Conservation (phyloP, 164 flowering plant genomes). For the Tetracentron sinense region DNA sequence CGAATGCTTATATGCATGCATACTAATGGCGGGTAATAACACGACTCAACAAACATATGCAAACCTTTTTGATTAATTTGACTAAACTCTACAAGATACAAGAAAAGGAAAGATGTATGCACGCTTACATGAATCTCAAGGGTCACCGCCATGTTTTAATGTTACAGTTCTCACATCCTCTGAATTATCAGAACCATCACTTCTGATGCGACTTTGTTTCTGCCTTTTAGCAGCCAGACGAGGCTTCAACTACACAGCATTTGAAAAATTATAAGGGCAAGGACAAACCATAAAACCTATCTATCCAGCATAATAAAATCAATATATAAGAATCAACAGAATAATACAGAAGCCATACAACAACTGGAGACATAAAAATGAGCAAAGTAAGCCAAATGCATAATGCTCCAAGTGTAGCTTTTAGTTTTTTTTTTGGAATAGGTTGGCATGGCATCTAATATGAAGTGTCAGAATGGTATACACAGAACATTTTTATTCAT, state of each 20-base stretch:
- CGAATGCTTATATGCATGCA: background rate
- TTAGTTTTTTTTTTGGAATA: too few species aligned
- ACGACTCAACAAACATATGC: background rate
- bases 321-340: background rate
- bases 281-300: background rate
- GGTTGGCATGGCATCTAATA: too few species aligned
- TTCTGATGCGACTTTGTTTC: slow-evolving; percentile 19
- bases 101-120: background rate
- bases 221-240: slow-evolving; percentile 35
- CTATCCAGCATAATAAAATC: background rate
- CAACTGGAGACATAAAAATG: background rate
- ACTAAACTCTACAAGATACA: slow-evolving; percentile 9
- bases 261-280: background rate
- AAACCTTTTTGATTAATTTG: background rate
- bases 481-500: too few species aligned
- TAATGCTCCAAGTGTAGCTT: too few species aligned
- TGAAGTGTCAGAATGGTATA: too few species aligned
- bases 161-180: slow-evolving; percentile 7
- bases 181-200: slow-evolving; percentile 3
- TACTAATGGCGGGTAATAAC: background rate
- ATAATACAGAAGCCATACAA: background rate
- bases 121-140: slow-evolving; percentile 5
- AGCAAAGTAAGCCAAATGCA: too few species aligned
- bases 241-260: slow-evolving; percentile 39
- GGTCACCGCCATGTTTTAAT: slow-evolving; percentile 1